phyloP scores from a whole-genome alignment of 306 rosid species.

The Sphenostylis stenocarpa region DNA sequence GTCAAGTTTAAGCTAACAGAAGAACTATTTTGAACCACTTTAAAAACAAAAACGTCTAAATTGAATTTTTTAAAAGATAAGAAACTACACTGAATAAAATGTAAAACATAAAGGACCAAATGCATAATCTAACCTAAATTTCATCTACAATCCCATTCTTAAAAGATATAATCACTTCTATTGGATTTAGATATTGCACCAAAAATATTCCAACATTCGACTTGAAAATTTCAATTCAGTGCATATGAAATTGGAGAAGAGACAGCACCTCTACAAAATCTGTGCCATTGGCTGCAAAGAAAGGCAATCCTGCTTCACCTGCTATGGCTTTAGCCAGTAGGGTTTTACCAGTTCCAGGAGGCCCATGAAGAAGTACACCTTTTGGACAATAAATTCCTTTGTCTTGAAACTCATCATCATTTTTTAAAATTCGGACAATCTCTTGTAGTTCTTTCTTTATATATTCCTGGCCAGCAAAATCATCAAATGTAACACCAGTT shows the following conservation, averaged over 20 bases:
- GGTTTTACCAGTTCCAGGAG: slow-evolving; percentile 99
- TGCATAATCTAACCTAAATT: background rate
- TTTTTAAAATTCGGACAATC: slow-evolving; percentile 85
- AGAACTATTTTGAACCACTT: no score
- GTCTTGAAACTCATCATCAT: slow-evolving; percentile 92
- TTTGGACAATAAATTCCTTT: slow-evolving; percentile 96
- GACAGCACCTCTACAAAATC: slow-evolving; percentile 93
- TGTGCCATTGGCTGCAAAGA: slow-evolving; percentile 96
- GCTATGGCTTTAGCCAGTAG: slow-evolving; percentile 97
- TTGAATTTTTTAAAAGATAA: no score
- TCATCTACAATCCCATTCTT: slow-evolving; percentile 4
- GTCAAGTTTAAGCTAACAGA: no score
- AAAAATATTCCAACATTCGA: slow-evolving; percentile 13
- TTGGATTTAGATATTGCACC: slow-evolving; percentile 25
- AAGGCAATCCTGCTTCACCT: slow-evolving; percentile 98
- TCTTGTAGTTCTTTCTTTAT: slow-evolving; percentile 95
- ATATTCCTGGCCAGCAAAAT: slow-evolving; percentile 99
- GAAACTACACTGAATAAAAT: no score
- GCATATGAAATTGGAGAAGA: slow-evolving; percentile 30
- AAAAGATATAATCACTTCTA: slow-evolving; percentile 14
- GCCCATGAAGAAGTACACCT: slow-evolving; percentile 98
- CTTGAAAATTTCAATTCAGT: slow-evolving; percentile 22
- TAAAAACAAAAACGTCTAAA: no score
- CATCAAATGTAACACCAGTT: slow-evolving; percentile 92
- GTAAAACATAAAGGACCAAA: no score